phyloP scores from a whole-genome alignment of 2,329 filamentous ascomycete species.

The Endoconidiophora laricicola region DNA sequence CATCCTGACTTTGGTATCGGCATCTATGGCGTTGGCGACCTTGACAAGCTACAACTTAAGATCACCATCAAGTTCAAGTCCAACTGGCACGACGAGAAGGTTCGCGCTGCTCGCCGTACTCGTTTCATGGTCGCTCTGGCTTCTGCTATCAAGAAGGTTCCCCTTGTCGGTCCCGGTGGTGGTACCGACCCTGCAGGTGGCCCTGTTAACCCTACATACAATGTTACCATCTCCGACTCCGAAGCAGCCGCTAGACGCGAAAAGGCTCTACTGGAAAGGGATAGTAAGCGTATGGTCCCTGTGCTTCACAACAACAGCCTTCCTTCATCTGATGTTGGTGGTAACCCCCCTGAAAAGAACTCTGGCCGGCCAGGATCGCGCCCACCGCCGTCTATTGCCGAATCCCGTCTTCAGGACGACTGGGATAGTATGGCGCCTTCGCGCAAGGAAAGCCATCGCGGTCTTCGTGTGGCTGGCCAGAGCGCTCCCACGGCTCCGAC shows the following conservation, averaged over 20 bases:
- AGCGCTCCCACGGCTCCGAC: conserved; percentile 19
- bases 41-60: conserved; percentile 74
- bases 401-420: conserved; percentile 3
- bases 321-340: conserved; percentile 1
- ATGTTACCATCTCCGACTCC: conserved; percentile 55
- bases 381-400: conserved; percentile 4
- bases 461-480: conserved; percentile 33
- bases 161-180: conserved; percentile 68
- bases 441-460: conserved; percentile 26
- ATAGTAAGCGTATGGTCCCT: conserved; percentile 50
- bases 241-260: conserved; percentile 49
- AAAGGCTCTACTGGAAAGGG: conserved; percentile 36
- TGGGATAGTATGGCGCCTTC: conserved; percentile 18
- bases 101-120: conserved; percentile 66
- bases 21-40: conserved; percentile 60
- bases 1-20: conserved; percentile 66
- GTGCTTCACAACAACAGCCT: conserved; percentile 16
- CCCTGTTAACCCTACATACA: conserved; percentile 63
- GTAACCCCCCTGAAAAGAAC: neutral
- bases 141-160: conserved; percentile 68
- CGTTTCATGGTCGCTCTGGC: conserved; percentile 96
- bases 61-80: conserved; percentile 84
- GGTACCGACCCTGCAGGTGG: conserved; percentile 44
- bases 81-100: conserved; percentile 75
- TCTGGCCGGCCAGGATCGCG: neutral